phyloP scores from a whole-genome alignment of 805 yeast genomes.

The Candida michaelii region DNA sequence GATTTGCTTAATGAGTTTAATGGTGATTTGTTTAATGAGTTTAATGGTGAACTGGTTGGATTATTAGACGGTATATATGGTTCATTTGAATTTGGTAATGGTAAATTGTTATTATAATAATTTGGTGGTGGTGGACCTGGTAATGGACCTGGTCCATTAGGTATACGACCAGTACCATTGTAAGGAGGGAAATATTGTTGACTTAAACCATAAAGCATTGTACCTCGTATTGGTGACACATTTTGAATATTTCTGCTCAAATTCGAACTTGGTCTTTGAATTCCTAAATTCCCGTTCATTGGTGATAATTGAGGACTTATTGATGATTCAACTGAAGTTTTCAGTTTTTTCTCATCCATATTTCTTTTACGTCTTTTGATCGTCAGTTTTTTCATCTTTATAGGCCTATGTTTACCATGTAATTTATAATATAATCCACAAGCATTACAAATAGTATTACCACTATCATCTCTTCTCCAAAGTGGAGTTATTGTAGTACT shows the following conservation, averaged over 20 bases:
- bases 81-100: neutral
- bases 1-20: neutral
- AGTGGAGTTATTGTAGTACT: slow-evolving; percentile 82
- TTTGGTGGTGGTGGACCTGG: slow-evolving; percentile 41
- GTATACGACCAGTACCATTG: slow-evolving; percentile 33
- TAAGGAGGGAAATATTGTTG: slow-evolving; percentile 31
- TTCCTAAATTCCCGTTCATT: neutral
- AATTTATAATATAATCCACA: slow-evolving; percentile 77
- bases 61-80: too few relatives aligned
- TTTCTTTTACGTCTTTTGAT: slow-evolving; percentile 72
- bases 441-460: slow-evolving; percentile 85
- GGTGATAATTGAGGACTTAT: neutral
- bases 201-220: slow-evolving; percentile 11
- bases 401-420: slow-evolving; percentile 78
- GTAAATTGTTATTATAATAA: slow-evolving; percentile 4
- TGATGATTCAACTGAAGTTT: neutral
- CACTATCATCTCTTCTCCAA: slow-evolving; percentile 81
- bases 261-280: neutral
- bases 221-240: neutral
- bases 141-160: slow-evolving; percentile 44
- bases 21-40: neutral
- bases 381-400: slow-evolving; percentile 66
- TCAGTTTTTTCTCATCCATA: slow-evolving; percentile 14
- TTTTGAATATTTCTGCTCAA: neutral
- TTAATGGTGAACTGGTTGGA: neutral